These are phyloP conservation scores for Flammula alnicola DNA, from an alignment of 1,284 basidiomycete genomes.

Conservation along the genomic window DNA sequence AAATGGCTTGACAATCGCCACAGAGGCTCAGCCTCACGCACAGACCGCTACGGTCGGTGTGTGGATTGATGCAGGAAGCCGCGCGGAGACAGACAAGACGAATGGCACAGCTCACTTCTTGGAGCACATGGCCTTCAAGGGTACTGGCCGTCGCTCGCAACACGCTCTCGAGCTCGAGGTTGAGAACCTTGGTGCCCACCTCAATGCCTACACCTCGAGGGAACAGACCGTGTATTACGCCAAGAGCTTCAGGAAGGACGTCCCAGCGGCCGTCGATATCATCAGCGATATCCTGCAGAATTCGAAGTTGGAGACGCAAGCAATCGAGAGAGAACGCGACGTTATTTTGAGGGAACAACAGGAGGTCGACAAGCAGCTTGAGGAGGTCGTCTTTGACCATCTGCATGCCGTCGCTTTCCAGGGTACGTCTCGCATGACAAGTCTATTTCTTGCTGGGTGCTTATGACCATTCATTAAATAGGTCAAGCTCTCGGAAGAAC, in stretches of 20 bases:
- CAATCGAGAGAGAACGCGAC: conserved; percentile 96
- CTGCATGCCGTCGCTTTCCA: conserved; percentile 97
- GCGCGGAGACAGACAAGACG: conserved; percentile 93
- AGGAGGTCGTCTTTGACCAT: conserved; percentile 99
- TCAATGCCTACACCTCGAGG: conserved; percentile 98
- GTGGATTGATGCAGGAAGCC: conserved; percentile 98
- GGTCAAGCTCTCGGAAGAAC: conserved; percentile 95
- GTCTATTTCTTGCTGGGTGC: conserved; percentile 8
- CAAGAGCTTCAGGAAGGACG: conserved; percentile 98
- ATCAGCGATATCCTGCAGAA: conserved; percentile 99
- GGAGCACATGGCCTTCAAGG: conserved; percentile 98
- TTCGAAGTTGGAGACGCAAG: conserved; percentile 88
- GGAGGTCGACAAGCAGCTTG: conserved; percentile 98
- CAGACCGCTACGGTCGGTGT: conserved; percentile 98
- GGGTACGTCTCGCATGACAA: conserved; percentile 60
- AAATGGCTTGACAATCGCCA: conserved; percentile 92
- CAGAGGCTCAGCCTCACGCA: conserved; percentile 91
- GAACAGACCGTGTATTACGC: conserved; percentile 99
- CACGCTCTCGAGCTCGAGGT: conserved; percentile 96
- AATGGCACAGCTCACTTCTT: conserved; percentile 99
- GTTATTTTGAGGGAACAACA: conserved; percentile 98
- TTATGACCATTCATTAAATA: conserved; percentile 36
- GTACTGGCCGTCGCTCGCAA: conserved; percentile 90
- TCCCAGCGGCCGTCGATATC: conserved; percentile 91
- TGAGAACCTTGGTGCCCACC: conserved; percentile 96